phyloP scores from a whole-genome alignment of 768 basidiomycete genomes.

The Holtermannia corniformis region DNA sequence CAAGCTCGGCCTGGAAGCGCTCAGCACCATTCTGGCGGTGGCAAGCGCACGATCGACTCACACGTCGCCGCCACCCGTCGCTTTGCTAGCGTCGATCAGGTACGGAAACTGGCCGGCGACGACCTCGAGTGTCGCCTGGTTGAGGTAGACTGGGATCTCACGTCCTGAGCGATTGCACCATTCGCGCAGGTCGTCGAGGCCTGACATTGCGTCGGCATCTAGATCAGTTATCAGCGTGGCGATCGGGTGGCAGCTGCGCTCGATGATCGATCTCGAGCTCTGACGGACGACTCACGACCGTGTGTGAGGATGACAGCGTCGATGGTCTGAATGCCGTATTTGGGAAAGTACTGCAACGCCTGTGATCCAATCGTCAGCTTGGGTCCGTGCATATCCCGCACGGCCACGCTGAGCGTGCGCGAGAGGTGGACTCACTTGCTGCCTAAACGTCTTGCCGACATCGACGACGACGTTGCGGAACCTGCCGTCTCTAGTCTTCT shows the following conservation, averaged over 20 bases:
- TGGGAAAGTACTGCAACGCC: constrained; percentile 48
- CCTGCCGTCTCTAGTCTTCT: constrained; percentile 51
- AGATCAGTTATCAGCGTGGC: too few species aligned
- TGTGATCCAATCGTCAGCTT: constrained; percentile 4
- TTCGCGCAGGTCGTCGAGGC: constrained; percentile 74
- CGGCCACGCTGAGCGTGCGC: neutral
- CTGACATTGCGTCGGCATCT: constrained; percentile 62
- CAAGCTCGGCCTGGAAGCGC: constrained; percentile 42
- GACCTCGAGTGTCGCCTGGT: constrained; percentile 55
- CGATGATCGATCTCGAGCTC: neutral
- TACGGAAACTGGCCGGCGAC: constrained; percentile 71
- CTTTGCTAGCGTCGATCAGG: constrained; percentile 44
- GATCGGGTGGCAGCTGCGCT: too few species aligned
- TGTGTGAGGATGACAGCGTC: constrained; percentile 76
- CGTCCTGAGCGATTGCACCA: constrained; percentile 20
- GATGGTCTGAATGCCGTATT: constrained; percentile 60
- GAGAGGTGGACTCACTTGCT: constrained; percentile 7
- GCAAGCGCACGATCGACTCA: constrained; percentile 6
- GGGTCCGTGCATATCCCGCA: neutral
- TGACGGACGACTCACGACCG: constrained; percentile 48
- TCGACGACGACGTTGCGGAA: constrained; percentile 65
- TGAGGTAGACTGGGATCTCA: constrained; percentile 66
- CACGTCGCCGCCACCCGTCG: constrained; percentile 50
- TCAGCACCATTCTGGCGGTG: constrained; percentile 3
- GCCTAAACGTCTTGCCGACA: constrained; percentile 68